Evolutionary conservation across 2,329 filamentous ascomycete genomes (phyloP), one percentile per base, ranked within the genome.

Genomic region (Periglandula ipomoeae): DNA sequence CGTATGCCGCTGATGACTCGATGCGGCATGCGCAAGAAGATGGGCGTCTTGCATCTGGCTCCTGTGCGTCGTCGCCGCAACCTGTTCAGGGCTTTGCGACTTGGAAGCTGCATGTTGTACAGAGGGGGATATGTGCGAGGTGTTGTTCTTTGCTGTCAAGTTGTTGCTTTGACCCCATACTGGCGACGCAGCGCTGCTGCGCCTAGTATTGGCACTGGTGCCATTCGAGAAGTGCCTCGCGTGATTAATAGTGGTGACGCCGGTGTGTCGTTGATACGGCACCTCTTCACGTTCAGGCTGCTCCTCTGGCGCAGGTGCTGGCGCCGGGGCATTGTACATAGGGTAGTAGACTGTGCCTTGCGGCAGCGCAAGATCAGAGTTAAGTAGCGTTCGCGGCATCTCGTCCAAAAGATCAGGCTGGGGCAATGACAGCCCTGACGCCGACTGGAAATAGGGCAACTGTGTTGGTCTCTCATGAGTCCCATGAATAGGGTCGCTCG

Each of bases 371-470:
- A 59, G 38, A 8, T 42, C 48, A 17, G 52, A 26, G 20, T 46
- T 24, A 5, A 49, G 37, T 5, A 26, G 17, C 20, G 44, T 6
- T 17, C 40, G 44, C 19, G 39, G 47, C 11, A 49, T n/a, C 13
- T 47, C 44, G 6, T 45, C 50, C 26, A 50, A 27, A 22, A 47
- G 40, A 32, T 59, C 56, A 22, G 55, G 49, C n/a, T 61, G 60
- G 8, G 62, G 52, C 17, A 63, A 52, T 11, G 53, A 46, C 15
- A 62, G 43, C 17, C 53, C 58, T 8, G 62, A 55, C 9, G 54
- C 48, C n/a, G 60, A 51, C 32, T 59, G 59, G 27, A 63, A 65
- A 50, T 65, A 62, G 22, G 60, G 54, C 5, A 52, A 34, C 30
- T 56, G 55, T 5, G 55, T 27, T 11, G 44, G 39, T 20, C 54